Base-by-base conservation (phyloP, 805 yeast species). In the Ogataea saltuana region DNA sequence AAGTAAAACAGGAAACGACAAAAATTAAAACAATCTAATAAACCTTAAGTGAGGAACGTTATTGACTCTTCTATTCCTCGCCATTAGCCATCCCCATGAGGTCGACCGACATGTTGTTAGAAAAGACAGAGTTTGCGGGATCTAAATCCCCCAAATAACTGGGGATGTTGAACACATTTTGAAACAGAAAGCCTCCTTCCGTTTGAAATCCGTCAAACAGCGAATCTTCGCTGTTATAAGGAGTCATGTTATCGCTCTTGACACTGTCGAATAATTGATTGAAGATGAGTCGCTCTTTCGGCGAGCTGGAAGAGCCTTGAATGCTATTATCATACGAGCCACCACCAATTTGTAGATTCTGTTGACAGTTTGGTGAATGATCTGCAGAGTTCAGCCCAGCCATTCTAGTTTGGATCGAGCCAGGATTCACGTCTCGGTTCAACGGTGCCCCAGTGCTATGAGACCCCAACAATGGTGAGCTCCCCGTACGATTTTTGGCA, bases 91-190 rank as follows among this genome's bases (percentile, higher is more conserved):
- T 23, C 15, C 31, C 44, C 38, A 40, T 33, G 13, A 41, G 22
- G 28, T 44, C 39, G 23, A 41, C 39, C 7, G 44, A 31, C 16
- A 29, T 32, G 29, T 25, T 16, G 28, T 32, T 37, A 9, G 22
- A 10, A 33, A 38, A 36, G 17, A 43, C 22, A 21, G 29, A 26
- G 15, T 23, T 16, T n/a, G 39, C 12, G 19, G 32, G 32, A 30
- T 48, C 55, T 21, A 48, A 15, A 12, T 65, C 68, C n/a, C 60
- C 30, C 32, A 60, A 30, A 34, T 58, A 61, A 10, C 50, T 58
- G 1, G 70, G 69, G 13, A 65, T 40, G 28, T 54, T 60, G 38
- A 65, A 56, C 55, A 64, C 51, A 30, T 56, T 63, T 31, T 63
- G 67, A 18, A 61, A 53, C 12, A 60, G 33, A 7, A 43, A 41